Evolutionary conservation across 108 stramenopile genomes (phyloP).

Genomic region (Cyclotella kingstonii): DNA sequence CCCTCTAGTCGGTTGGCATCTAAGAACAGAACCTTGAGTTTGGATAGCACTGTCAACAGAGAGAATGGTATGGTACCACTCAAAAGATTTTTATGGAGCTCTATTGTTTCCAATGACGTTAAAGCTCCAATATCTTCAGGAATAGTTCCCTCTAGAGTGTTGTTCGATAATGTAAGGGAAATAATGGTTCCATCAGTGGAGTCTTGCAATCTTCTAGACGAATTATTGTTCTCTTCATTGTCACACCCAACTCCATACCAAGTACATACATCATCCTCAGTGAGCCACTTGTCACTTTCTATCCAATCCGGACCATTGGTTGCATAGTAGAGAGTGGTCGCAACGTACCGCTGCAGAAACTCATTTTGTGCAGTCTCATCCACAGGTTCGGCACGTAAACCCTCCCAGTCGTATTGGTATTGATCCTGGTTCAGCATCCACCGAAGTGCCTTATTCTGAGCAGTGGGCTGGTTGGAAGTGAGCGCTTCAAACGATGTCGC

Average conservation of each 20-base stretch:
- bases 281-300: slow-evolving; percentile 26
- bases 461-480: not conserved
- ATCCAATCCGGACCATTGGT: slow-evolving; percentile 26
- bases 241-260: slow-evolving; percentile 43
- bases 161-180: slow-evolving; percentile 5
- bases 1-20: slow-evolving; percentile 10
- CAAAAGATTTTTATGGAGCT: slow-evolving; percentile 43
- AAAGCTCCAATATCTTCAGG: slow-evolving; percentile 16
- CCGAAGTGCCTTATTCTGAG: slow-evolving; percentile 15
- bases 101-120: slow-evolving; percentile 8
- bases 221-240: not conserved
- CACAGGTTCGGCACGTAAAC: slow-evolving; percentile 5
- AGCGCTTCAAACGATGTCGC: slow-evolving; percentile 13
- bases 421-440: slow-evolving; percentile 22
- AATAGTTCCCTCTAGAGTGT: slow-evolving; percentile 15
- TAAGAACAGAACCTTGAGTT: slow-evolving; percentile 22
- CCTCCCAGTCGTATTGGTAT: slow-evolving; percentile 38
- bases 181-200: slow-evolving; percentile 6
- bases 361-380: slow-evolving; percentile 8
- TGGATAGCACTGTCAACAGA: slow-evolving; percentile 6
- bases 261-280: slow-evolving; percentile 15
- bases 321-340: slow-evolving; percentile 16
- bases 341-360: slow-evolving; percentile 33
- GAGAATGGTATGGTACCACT: slow-evolving; percentile 41
- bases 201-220: not conserved